These are phyloP conservation scores for Amphicarpaea edgeworthii DNA, from an alignment of 306 rosid genomes.

Conservation along the genomic window DNA sequence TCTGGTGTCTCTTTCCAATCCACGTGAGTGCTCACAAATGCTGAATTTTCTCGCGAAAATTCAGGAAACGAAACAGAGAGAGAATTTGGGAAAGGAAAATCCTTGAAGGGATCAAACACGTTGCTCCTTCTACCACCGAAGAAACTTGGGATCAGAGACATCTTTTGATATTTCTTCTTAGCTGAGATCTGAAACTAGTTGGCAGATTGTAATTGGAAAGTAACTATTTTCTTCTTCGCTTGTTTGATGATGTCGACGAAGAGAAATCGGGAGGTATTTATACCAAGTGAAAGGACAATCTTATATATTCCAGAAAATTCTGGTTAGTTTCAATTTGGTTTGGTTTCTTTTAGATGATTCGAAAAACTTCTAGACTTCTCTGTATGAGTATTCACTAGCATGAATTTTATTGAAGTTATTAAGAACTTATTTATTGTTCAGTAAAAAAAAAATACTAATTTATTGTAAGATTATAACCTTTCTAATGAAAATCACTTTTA, in stretches of 20 bases:
- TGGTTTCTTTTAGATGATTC: too few species aligned
- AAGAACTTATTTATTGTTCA: too few species aligned
- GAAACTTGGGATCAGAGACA: conserved; percentile 41
- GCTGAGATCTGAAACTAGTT: neutral
- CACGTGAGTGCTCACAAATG: neutral
- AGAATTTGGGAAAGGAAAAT: conserved; percentile 28
- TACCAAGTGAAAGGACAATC: neutral
- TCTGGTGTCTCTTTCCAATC: conserved; percentile 48
- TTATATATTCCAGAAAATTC: too few species aligned
- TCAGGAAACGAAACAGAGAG: conserved; percentile 10
- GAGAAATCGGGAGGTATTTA: neutral
- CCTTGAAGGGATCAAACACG: conserved; percentile 34
- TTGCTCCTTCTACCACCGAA: conserved; percentile 35
- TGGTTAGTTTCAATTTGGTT: too few species aligned
- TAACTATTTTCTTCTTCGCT: neutral
- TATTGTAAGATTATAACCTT: too few species aligned
- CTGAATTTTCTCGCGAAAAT: conserved; percentile 27
- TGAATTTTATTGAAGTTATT: too few species aligned
- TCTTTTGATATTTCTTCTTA: neutral
- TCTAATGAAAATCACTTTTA: too few species aligned
- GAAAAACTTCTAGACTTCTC: neutral
- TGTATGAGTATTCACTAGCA: too few species aligned
- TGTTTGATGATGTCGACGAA: neutral
- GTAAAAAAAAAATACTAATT: too few species aligned
- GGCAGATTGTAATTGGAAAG: neutral